Evolutionary conservation across 2,329 filamentous ascomycete genomes (phyloP).

Genomic region (Beauveria sp.): DNA sequence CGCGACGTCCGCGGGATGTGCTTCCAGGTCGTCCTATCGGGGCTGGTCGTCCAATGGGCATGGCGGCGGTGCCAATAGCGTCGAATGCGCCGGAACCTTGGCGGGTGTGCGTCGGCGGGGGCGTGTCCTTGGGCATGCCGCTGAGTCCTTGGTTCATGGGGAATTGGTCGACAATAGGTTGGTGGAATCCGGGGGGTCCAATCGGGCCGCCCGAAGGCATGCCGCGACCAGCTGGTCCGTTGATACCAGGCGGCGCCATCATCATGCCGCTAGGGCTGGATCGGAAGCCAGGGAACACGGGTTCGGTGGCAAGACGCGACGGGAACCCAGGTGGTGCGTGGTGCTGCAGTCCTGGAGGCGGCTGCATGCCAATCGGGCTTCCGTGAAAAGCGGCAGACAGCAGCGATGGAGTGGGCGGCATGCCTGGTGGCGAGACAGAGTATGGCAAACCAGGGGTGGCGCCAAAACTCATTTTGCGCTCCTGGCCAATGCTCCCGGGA

Average conservation of each 20-base stretch:
- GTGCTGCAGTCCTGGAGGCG: conserved; percentile 30
- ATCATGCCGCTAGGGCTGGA: conserved; percentile 35
- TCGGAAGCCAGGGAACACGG: conserved; percentile 40
- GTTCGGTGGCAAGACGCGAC: conserved; percentile 48
- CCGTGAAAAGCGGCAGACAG: conserved; percentile 42
- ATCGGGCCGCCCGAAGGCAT: conserved; percentile 31
- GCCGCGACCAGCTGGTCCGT: conserved; percentile 33
- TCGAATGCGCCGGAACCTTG: conserved; percentile 69
- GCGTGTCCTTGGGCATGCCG: conserved; percentile 24
- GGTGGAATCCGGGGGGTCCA: conserved; percentile 29
- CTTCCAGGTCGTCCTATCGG: conserved; percentile 86
- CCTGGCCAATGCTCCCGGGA: conserved; percentile 53
- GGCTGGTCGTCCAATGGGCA: conserved; percentile 72
- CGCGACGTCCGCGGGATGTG: conserved; percentile 45
- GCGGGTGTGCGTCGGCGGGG: conserved; percentile 56
- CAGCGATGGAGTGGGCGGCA: conserved; percentile 7
- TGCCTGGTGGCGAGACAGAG: conserved; percentile 52
- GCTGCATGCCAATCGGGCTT: conserved; percentile 46
- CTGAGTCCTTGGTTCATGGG: conserved; percentile 24
- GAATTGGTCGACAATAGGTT: conserved; percentile 26
- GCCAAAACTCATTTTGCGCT: conserved; percentile 54
- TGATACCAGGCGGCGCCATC: conserved; percentile 45
- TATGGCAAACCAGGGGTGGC: conserved; percentile 22
- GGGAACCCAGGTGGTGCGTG: conserved; percentile 42
- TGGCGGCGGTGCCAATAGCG: conserved; percentile 42